A percentile compares a stretch with the other conserved stretches of the same genome.
phyloP scores from a whole-genome alignment of 225 moss, liverwort and hornwort species.

The Polytrichum formosum region DNA sequence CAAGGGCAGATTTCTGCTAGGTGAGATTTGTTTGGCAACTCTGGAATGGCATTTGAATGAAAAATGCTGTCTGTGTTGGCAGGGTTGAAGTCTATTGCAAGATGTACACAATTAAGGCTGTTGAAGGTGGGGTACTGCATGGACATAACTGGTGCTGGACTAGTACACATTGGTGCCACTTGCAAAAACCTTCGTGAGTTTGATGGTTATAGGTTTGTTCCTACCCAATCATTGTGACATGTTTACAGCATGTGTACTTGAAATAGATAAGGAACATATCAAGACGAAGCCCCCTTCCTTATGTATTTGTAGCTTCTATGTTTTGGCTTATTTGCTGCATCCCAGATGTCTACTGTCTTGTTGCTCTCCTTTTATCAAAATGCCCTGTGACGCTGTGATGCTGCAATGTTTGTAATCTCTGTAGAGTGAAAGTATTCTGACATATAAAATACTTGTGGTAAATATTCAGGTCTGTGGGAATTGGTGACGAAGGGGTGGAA shows the following conservation, averaged over 20 bases:
- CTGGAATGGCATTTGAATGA: too few species aligned
- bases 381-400: too few species aligned
- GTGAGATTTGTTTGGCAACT: too few species aligned
- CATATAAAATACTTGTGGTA: neutral
- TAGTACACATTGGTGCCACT: constrained; percentile 57
- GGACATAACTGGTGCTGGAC: constrained; percentile 62
- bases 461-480: constrained; percentile 49
- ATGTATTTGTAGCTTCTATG: too few species aligned
- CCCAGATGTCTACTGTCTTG: too few species aligned
- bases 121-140: constrained; percentile 75
- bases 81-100: constrained; percentile 75
- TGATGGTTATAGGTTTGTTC: constrained; percentile 78
- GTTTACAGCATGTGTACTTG: too few species aligned
- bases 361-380: too few species aligned
- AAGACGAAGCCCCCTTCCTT: too few species aligned
- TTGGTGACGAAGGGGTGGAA: constrained; percentile 59
- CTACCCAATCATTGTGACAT: neutral
- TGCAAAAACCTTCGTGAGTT: constrained; percentile 71
- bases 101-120: constrained; percentile 59
- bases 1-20: too few species aligned
- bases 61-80: constrained; percentile 10
- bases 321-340: too few species aligned
- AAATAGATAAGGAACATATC: too few species aligned
- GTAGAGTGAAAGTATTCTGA: neutral
- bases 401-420: too few species aligned